Conservation (phyloP, 2,329 filamentous ascomycete species). For the Fusarium chuoi region DNA sequence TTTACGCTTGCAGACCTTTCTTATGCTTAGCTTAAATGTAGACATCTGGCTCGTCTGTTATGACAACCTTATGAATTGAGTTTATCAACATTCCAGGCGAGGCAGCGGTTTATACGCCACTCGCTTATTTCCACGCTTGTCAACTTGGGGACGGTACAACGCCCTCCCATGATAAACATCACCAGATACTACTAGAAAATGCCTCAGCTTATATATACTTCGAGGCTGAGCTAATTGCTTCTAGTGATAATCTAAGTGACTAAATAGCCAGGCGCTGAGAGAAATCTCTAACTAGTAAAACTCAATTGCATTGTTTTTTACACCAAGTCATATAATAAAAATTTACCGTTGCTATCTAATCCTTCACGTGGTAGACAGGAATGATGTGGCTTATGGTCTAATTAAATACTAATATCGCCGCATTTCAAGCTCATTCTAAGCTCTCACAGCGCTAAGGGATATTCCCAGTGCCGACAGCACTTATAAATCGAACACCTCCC, state of each 20-base stretch:
- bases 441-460: rapidly evolving
- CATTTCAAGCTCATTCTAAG: rapidly evolving
- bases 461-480: rapidly evolving
- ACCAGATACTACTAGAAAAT: neutral
- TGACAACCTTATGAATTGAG: neutral
- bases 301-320: neutral
- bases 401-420: neutral
- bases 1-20: rapidly evolving
- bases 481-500: rapidly evolving
- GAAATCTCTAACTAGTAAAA: neutral
- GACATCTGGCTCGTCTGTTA: neutral
- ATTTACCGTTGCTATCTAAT: rapidly evolving
- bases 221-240: neutral
- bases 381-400: rapidly evolving
- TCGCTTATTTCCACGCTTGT: neutral
- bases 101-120: neutral
- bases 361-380: neutral
- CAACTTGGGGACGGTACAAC: neutral
- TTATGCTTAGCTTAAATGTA: rapidly evolving
- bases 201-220: neutral
- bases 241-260: neutral
- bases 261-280: rapidly evolving
- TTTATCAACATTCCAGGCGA: neutral
- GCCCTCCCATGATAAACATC: too few relatives aligned
- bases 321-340: rapidly evolving